Evolutionary conservation across 2,329 filamentous ascomycete species (phyloP), one percentile per base, ranked within the genome.

Genomic region (Cordyceps pruinosa): DNA sequence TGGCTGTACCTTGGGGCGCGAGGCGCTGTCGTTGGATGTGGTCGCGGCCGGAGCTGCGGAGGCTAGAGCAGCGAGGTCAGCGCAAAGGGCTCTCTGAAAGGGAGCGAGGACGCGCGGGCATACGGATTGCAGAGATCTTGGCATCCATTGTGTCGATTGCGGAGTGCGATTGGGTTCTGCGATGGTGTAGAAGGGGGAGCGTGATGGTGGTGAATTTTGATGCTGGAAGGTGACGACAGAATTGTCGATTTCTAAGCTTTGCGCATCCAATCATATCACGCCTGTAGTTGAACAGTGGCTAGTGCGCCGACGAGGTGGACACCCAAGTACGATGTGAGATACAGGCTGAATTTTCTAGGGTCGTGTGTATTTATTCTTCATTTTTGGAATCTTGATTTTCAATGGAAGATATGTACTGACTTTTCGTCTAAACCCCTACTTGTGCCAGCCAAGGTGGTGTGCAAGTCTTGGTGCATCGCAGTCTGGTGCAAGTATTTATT

Each of bases 91-190:
- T 21, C 8, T 25, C 5, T 15, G 26, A 10, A n/a, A 6, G 28
- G 13, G 4, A 30, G 5, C 3, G 19, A 1, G 15, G 19, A 2
- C 10, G 2, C 6, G 25, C 35, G 39, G 10, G 17, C 56, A 9
- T 53, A 52, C 49, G 28, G n/a, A 48, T 19, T 21, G 48, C 7
- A 23, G 49, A 28, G 1, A 28, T 15, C 57, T 67, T 67, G 60
- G 66, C 67, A 54, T 72, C 69, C 69, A 72, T 72, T 58, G 52
- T 69, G 63, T 44, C 19, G 45, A 59, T 47, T 52, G 37, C 37
- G 35, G 6, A 5, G 19, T 8, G 53, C 19, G 25, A 48, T 32
- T 12, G 12, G 12, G 17, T n/a, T n/a, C n/a, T n/a, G n/a, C n/a
- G 9, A n/a, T 42, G 10, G 15, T 23, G 35, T 34, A 13, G 19